phyloP scores from a whole-genome alignment of 2,329 filamentous ascomycete genomes.

The Pseudocercospora cruenta region DNA sequence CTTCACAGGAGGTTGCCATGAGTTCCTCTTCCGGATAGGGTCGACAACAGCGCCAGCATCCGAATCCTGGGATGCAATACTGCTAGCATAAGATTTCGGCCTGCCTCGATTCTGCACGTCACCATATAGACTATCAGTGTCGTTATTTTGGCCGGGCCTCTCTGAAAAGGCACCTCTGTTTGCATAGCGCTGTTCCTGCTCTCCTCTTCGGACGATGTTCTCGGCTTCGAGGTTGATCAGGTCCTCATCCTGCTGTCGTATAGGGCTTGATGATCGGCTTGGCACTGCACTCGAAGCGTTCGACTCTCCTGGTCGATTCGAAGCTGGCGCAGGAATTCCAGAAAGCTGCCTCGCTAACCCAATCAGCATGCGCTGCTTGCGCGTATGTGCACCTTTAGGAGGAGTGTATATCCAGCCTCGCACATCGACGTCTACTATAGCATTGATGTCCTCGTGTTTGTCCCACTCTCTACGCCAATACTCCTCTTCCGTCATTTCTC shows the following conservation, averaged over 20 bases:
- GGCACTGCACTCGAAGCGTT: slow-evolving; percentile 45
- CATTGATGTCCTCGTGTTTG: slow-evolving; percentile 76
- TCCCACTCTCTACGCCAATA: slow-evolving; percentile 82
- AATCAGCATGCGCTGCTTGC: slow-evolving; percentile 84
- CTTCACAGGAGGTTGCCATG: slow-evolving; percentile 58
- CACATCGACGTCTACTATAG: slow-evolving; percentile 90
- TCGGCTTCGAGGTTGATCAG: slow-evolving; percentile 75
- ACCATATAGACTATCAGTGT: slow-evolving; percentile 44
- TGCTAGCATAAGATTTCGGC: slow-evolving; percentile 26
- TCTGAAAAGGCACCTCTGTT: slow-evolving; percentile 76
- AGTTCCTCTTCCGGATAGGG: slow-evolving; percentile 51
- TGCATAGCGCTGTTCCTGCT: slow-evolving; percentile 65
- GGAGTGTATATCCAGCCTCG: slow-evolving; percentile 94
- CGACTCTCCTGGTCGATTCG: slow-evolving; percentile 39
- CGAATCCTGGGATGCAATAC: slow-evolving; percentile 30
- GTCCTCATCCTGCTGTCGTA: slow-evolving; percentile 60
- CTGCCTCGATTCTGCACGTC: slow-evolving; percentile 31
- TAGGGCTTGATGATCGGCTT: slow-evolving; percentile 51
- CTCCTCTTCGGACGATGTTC: slow-evolving; percentile 73
- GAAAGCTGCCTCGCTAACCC: slow-evolving; percentile 85
- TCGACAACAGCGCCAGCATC: slow-evolving; percentile 32
- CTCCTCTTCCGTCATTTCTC: slow-evolving; percentile 48
- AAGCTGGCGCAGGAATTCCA: slow-evolving; percentile 73
- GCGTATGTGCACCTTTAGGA: slow-evolving; percentile 78
- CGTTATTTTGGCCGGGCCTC: slow-evolving; percentile 55